Base-by-base conservation (phyloP, 345 rosid genomes). In the Lepidium africanum region DNA sequence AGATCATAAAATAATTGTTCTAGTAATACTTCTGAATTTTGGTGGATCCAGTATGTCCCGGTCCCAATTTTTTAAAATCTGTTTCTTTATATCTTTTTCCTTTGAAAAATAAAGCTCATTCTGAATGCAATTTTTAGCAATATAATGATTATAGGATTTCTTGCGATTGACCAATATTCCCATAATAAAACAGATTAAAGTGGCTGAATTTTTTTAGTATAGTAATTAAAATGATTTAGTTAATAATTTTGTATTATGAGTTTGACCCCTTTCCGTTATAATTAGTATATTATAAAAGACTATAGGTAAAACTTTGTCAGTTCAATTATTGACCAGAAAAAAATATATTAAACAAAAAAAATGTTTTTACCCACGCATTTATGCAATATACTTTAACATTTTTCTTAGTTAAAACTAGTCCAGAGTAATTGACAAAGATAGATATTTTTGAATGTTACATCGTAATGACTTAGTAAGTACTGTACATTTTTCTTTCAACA, bases 351-450 rank as follows among this genome's bases (percentile, higher is more conserved):
- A n/a, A n/a, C n/a, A n/a, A n/a, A n/a, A n/a, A n/a, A 65, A 77
- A 67, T 79, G 71, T 64, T 58, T 56, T 73, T 78, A 63, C 61
- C 50, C 79, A 58, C 76, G 36, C 38, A 69, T 77, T 53, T 4
- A 70, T 42, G 74, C 36, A 69, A 15, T 49, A 12, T 12, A 36
- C n/a, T n/a, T 59, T 43, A 15, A 40, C 7, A 16, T 2, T 53
- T 36, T 52, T 15, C 17, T 15, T 38, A 30, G 9, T 21, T 38
- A 17, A 5, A 21, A 30, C 5, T 41, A 25, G 27, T 59, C 42
- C 16, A 17, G 10, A 71, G 38, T 12, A 38, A 17, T 17, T 9
- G 17, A 9, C n/a, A 53, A 16, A 19, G 5, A 32, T 8, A 53
- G 35, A 13, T 59, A 66, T 69, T 49, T 30, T 36, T 57, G 39